Evolutionary conservation across 257 asterid species (phyloP).

Genomic region (Solanum bulbocastanum): DNA sequence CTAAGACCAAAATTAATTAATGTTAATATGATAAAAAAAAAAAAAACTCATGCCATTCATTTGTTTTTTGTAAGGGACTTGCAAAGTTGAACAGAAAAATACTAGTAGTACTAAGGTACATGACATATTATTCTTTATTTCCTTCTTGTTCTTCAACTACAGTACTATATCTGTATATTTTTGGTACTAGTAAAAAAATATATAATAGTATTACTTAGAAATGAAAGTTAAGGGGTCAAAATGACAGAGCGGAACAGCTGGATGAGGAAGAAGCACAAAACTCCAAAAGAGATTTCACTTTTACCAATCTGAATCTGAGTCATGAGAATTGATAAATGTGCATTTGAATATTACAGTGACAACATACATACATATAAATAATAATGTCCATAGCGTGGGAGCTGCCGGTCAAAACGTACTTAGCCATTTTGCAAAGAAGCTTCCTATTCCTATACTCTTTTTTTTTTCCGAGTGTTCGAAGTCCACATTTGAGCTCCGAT

Average conservation of each 20-base stretch:
- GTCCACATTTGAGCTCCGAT: too few relatives aligned
- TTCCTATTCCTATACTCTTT: neutral
- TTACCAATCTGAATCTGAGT: slow-evolving; percentile 1
- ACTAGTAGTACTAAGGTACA: neutral
- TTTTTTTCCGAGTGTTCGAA: too few relatives aligned
- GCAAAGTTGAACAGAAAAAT: neutral
- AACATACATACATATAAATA: too few relatives aligned
- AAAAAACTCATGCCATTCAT: neutral
- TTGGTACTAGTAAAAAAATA: neutral
- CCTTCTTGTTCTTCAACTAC: neutral
- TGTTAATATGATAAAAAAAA: too few relatives aligned
- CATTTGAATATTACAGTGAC: neutral
- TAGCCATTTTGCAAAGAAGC: neutral
- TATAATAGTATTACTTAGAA: neutral
- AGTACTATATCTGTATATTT: neutral
- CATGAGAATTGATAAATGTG: neutral
- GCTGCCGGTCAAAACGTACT: neutral
- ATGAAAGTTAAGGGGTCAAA: neutral
- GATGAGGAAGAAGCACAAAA: neutral
- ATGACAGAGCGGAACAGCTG: neutral
- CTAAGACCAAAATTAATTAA: too few relatives aligned
- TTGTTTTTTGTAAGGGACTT: neutral
- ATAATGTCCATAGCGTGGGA: neutral
- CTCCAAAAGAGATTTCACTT: neutral
- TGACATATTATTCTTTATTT: neutral